Evolutionary conservation across 495 filamentous ascomycete genomes (phyloP), one percentile per base, ranked within the genome.

Genomic region (Neurospora terricola): DNA sequence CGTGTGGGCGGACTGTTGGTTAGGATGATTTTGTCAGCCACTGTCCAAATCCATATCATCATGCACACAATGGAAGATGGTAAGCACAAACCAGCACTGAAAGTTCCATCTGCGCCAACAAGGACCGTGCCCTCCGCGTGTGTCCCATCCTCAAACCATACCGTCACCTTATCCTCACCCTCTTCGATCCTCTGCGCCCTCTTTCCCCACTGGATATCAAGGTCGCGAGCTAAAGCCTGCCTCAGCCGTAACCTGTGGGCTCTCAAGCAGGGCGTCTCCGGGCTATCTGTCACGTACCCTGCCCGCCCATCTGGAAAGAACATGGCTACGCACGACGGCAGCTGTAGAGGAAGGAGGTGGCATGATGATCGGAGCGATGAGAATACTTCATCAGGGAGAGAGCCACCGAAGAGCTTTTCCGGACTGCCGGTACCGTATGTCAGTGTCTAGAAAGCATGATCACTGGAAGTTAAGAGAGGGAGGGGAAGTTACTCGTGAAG

Each of bases 91-190:
- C 80, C 75, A n/a, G 74, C 69, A 37, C 81, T 83, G 18, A 77
- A 77, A 0, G 82, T 77, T 16, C 86, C 87, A 75, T 89, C 87
- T 1, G 85, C 83, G 5, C 85, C 87, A 10, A 89, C 78, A 4
- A 88, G 71, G 0, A 85, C 74, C 36, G 78, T 76, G 0, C 82
- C 83, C 10, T 75, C 87, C 2, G 85, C 82, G 4, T 88, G 88
- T 21, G 86, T 86, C 69, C 89, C 88, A 78, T 93, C 92, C 40
- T 89, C 89, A 85, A 94, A 94, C 79, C 88, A 89, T 48, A 87
- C 88, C 54, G 85, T 88, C 39, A 92, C 82, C 77, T 88, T 86
- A 68, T 82, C 87, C 34, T 70, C 82, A 4, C 27, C 3, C 43
- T 81, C 76, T 71, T 80, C 79, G 11, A 83, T 73, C 23, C 54